Evolutionary conservation across 495 filamentous ascomycete species (phyloP), one percentile per base, ranked within the genome.

Genomic region (Penicillium paradoxum): DNA sequence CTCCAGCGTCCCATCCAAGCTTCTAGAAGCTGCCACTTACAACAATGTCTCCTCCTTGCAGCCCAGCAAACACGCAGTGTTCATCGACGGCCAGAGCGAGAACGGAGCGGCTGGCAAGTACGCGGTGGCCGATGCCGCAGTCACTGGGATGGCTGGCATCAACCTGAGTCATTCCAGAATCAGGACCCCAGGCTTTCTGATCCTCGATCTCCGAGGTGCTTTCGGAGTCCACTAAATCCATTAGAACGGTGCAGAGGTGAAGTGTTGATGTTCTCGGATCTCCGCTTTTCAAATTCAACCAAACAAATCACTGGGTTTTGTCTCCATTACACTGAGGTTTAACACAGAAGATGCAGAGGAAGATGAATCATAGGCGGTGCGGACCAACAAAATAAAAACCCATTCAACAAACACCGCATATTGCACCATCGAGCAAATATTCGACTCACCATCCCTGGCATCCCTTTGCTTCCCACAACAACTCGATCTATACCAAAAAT

Each of bases 11-110:
- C 29, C 6, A 32, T 32, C 6, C 25, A 13, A 37, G 34, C 3
- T 36, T 15, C 17, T 7, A 27, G n/a, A n/a, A n/a, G n/a, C 7
- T 27, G 3, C 24, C 34, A 71, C 74, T 53, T 67, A 87, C 87
- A 44, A 93, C 71, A 50, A 98, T 91, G 70, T 96, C 89, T 47
- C 93, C 93, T 42, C 85, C 88, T 64, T 96, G 91, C 15, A 91
- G 89, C 30, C 92, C 93, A 18, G 91, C 90, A 71, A 88, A 77
- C 2, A 77, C 74, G 41, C 70, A 74, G 6, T 77, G 67, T 17
- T 75, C 68, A 48, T 77, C 74, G 18, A 77, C 50, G n/a, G 69
- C 74, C 18, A 77, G 51, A n/a, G 74, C 70, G 22, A 77, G 55
- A 18, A 77, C 72, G n/a, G 74, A 77, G 38, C 72, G 67, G 51